Conservation (phyloP, 192 early-diverging fungal genomes). For the Backusella westeae region DNA sequence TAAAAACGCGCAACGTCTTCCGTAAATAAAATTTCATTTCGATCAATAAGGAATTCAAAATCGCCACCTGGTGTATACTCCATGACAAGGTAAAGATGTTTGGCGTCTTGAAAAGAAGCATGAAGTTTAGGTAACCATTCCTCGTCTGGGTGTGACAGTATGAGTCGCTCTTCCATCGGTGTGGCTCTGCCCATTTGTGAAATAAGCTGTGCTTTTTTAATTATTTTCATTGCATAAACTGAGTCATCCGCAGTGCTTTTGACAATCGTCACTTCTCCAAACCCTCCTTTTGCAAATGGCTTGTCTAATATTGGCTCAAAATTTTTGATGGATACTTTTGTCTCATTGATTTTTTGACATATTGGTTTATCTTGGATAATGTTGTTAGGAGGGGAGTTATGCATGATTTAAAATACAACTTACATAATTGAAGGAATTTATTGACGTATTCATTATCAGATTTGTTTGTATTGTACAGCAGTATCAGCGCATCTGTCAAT, state of each 20-base stretch:
- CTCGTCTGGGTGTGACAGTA: slow-evolving; percentile 59
- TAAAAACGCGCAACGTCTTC: slow-evolving; percentile 84
- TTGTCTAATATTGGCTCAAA: background rate
- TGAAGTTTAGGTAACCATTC: slow-evolving; percentile 72
- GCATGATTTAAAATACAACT: background rate
- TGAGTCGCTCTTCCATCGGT: slow-evolving; percentile 85
- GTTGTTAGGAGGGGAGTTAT: background rate
- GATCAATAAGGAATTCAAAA: slow-evolving; percentile 87
- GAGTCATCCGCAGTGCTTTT: slow-evolving; percentile 61
- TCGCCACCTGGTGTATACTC: slow-evolving; percentile 97
- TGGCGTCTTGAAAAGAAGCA: slow-evolving; percentile 80
- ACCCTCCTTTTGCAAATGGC: background rate
- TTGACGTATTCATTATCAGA: background rate
- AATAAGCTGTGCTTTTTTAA: slow-evolving; percentile 71
- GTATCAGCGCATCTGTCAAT: background rate
- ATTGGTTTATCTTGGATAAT: slow-evolving; percentile 4
- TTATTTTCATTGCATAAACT: slow-evolving; percentile 79
- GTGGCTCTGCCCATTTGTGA: slow-evolving; percentile 74
- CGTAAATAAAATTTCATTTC: slow-evolving; percentile 73
- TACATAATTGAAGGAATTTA: slow-evolving; percentile 12
- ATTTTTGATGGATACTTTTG: background rate
- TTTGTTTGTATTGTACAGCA: background rate
- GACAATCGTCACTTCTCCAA: slow-evolving; percentile 52
- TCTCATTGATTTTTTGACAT: background rate
- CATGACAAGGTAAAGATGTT: slow-evolving; percentile 94